phyloP scores from a whole-genome alignment of 352 stramenopile species.

The Globisporangium apiculatum region DNA sequence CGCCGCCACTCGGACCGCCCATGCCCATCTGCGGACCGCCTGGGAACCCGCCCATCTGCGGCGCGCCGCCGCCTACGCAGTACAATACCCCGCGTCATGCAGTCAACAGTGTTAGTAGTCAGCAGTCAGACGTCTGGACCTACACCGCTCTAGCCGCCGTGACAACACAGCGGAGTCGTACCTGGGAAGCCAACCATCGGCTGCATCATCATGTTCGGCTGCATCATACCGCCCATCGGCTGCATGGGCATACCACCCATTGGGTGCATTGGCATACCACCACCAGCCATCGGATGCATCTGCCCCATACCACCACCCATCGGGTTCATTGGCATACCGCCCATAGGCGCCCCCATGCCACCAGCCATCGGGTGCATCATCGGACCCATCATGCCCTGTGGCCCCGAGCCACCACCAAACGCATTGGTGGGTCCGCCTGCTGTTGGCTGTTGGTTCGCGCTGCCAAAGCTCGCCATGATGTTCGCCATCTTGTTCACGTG shows the following conservation, averaged over 20 bases:
- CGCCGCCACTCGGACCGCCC: conserved; percentile 20
- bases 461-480: conserved; percentile 83
- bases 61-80: conserved; percentile 16
- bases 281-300: conserved; percentile 2
- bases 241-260: conserved; percentile 25
- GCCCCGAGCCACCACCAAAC: background rate
- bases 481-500: conserved; percentile 76
- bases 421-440: conserved; percentile 9
- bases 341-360: conserved; percentile 28
- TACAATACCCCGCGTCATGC: no score
- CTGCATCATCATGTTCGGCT: no score
- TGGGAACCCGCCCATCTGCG: conserved; percentile 42
- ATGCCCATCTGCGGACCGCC: conserved; percentile 38
- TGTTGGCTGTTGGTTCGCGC: conserved; percentile 13
- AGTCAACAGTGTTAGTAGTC: background rate
- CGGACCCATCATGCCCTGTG: conserved; percentile 27
- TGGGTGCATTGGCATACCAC: conserved; percentile 2
- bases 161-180: no score
- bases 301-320: conserved; percentile 19
- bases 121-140: no score
- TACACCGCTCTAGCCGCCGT: no score
- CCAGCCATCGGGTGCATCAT: conserved; percentile 26
- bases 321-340: conserved; percentile 31
- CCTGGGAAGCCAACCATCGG: no score
- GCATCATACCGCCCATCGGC: background rate